These are phyloP conservation scores for Acer campestre DNA, from an alignment of 345 rosid genomes.

Conservation along the genomic window DNA sequence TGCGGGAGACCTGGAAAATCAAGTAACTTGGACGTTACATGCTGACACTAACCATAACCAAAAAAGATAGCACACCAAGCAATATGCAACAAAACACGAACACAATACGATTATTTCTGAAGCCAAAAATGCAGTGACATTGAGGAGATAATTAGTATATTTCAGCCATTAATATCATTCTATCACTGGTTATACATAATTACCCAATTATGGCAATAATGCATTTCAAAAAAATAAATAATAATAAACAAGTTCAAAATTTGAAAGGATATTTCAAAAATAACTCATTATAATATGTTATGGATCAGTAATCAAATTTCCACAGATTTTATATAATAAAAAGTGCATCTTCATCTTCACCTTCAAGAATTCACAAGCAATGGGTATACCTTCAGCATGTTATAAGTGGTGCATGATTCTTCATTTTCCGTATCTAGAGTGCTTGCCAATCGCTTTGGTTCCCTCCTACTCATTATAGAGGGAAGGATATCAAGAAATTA, in stretches of 20 bases:
- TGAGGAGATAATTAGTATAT: neutral
- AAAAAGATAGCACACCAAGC: neutral
- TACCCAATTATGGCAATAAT: neutral
- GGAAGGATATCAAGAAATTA: slow-evolving; percentile 6
- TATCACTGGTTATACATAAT: neutral
- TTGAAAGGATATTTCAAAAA: neutral
- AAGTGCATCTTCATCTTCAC: neutral
- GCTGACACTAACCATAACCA: neutral
- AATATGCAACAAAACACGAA: neutral
- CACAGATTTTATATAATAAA: neutral
- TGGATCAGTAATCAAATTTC: neutral
- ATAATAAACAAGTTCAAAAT: neutral
- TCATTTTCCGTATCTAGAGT: slow-evolving; percentile 67
- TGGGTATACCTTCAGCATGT: slow-evolving; percentile 79
- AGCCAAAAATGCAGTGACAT: neutral
- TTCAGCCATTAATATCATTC: neutral
- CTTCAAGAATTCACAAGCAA: slow-evolving; percentile 1
- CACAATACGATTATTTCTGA: neutral
- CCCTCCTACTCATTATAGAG: slow-evolving; percentile 50
- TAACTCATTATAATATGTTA: neutral
- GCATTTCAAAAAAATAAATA: neutral
- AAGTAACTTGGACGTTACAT: neutral
- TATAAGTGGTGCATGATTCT: slow-evolving; percentile 94
- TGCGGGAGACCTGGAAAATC: slow-evolving; percentile 70
- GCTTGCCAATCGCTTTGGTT: slow-evolving; percentile 79